Evolutionary conservation across 2,329 filamentous ascomycete genomes (phyloP).

Genomic region (Cryphonectria radicalis): DNA sequence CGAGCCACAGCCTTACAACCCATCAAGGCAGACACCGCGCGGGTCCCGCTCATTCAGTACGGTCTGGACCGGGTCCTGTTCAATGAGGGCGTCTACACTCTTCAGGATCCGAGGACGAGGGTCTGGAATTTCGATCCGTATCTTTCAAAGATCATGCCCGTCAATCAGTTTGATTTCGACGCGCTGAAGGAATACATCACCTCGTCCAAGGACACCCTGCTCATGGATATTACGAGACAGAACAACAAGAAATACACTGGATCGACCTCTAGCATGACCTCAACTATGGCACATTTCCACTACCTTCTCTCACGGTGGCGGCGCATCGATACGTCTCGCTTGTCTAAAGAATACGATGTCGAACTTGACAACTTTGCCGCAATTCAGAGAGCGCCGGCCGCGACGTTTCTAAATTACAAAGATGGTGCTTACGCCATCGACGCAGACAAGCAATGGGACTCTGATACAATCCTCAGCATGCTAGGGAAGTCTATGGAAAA

Average conservation of each 20-base stretch:
- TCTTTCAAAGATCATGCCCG: slow-evolving; percentile 89
- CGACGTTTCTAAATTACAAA: slow-evolving; percentile 80
- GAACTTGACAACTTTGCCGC: slow-evolving; percentile 70
- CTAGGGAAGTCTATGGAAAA: slow-evolving; percentile 97
- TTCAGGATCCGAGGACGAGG: slow-evolving; percentile 84
- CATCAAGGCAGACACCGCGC: slow-evolving; percentile 29
- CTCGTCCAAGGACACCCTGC: slow-evolving; percentile 78
- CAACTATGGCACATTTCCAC: slow-evolving; percentile 86
- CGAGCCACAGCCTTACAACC: slow-evolving; percentile 15
- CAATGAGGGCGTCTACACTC: slow-evolving; percentile 88
- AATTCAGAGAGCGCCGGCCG: slow-evolving; percentile 73
- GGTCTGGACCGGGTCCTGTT: slow-evolving; percentile 90
- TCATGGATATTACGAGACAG: slow-evolving; percentile 70
- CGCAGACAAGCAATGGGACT: slow-evolving; percentile 90
- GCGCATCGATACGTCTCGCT: slow-evolving; percentile 64
- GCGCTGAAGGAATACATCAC: slow-evolving; percentile 87
- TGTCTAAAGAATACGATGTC: slow-evolving; percentile 70
- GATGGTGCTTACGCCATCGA: slow-evolving; percentile 93
- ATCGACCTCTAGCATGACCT: slow-evolving; percentile 96
- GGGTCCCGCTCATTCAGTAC: slow-evolving; percentile 68
- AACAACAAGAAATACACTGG: slow-evolving; percentile 82
- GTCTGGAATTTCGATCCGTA: slow-evolving; percentile 99
- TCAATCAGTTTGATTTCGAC: slow-evolving; percentile 89
- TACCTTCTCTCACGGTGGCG: slow-evolving; percentile 88
- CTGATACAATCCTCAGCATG: slow-evolving; percentile 84